Evolutionary conservation across 2,329 filamentous ascomycete species (phyloP), one percentile per base, ranked within the genome.

Genomic region (Fusarium xylarioides): DNA sequence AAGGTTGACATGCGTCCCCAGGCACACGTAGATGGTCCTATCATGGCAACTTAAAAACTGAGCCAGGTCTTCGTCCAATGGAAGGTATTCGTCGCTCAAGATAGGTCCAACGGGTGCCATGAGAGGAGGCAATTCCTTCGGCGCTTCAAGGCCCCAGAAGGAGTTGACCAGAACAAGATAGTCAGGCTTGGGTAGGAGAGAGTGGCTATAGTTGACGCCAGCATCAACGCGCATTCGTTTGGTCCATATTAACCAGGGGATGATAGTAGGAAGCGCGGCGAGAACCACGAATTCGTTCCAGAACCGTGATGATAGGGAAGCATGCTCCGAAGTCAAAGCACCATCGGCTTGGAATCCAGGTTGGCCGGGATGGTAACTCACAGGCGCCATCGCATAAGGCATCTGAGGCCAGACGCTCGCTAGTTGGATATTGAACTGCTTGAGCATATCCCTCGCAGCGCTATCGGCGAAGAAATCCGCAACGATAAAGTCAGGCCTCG

Each of bases 391-490:
- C 3, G 79, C 65, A 35, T 78, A 81, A 0, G 83, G 83, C 82
- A 84, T 84, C 65, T 84, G 81, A 6, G 83, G 82, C 80, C 80
- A 83, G 16, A 84, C 75, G 32, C 80, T 77, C 15, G 83, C 82
- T 10, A 85, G 74, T 5, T 83, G 83, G 8, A 85, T 65, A 19
- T 75, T 71, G 38, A 80, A 80, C 70, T 85, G 77, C 23, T 74
- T 63, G 11, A 80, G 78, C 52, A 85, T 83, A 61, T 86, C 84
- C 50, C 79, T 75, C 6, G 79, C 82, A 1, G 82, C 83, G 8
- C 80, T 79, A 11, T 85, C 83, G 34, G 82, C 82, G 43, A 85
- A 84, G 77, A 84, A 85, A 58, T 86, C 84, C 0, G 82, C 81
- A 6, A 86, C 62, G 30, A 85, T 82, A 59, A 85, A 79, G 68